Conservation (phyloP, 352 stramenopile genomes). For the Pythium pyrilobum region DNA sequence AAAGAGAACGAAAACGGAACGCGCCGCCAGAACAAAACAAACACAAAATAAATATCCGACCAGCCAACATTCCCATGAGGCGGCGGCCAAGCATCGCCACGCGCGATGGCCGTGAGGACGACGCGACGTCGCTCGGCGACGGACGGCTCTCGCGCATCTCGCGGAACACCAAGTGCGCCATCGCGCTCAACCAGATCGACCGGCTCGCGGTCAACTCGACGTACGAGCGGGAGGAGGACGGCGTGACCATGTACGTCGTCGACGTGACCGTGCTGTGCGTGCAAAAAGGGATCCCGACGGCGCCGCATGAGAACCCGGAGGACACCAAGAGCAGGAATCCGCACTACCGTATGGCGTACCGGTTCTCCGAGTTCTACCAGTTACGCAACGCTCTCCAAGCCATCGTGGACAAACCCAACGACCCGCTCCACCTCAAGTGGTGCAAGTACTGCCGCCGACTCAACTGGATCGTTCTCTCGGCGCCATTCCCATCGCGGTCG, state of each 20-base stretch:
- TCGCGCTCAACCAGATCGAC: slow-evolving; percentile 58
- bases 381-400: slow-evolving; percentile 35
- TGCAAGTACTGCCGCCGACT: slow-evolving; percentile 51
- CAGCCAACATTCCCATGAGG: too few species aligned
- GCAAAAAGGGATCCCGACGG: slow-evolving; percentile 43
- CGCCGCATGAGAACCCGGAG: neutral
- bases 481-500: slow-evolving; percentile 41
- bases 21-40: too few species aligned
- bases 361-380: slow-evolving; percentile 48
- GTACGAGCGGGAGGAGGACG: slow-evolving; percentile 32
- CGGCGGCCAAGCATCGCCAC: too few species aligned
- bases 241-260: slow-evolving; percentile 47
- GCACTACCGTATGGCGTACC: slow-evolving; percentile 35
- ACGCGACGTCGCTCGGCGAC: neutral
- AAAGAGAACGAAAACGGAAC: too few species aligned
- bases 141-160: slow-evolving; percentile 43
- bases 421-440: slow-evolving; percentile 44
- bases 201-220: slow-evolving; percentile 36
- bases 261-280: slow-evolving; percentile 34
- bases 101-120: neutral
- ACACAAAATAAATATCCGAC: too few species aligned
- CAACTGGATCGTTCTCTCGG: slow-evolving; percentile 30
- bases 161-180: slow-evolving; percentile 35
- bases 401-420: slow-evolving; percentile 13
- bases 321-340: too few species aligned